Evolutionary conservation across 2,329 filamentous ascomycete genomes (phyloP), one percentile per base, ranked within the genome.

Genomic region (Colletotrichum paranaense): DNA sequence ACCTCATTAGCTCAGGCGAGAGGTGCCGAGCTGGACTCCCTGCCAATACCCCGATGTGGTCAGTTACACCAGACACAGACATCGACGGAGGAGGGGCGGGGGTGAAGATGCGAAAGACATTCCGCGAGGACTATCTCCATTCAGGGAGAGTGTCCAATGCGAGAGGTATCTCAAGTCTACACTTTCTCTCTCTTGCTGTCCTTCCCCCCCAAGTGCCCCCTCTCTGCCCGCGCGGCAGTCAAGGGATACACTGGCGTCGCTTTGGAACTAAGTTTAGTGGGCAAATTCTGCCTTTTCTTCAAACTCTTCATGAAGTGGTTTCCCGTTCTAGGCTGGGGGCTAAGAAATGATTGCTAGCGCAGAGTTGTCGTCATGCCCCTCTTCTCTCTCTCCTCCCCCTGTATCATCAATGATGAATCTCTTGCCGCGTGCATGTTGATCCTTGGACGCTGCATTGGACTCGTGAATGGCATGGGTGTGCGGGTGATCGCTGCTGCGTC

Each of bases 31-130:
- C 26, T 59, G 56, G 42, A 5, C 70, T 71, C 70, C 70, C 70
- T 71, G 62, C 28, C 22, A 60, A 66, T 73, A 70, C 70, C 56
- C 56, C 35, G 46, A 38, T 22, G 28, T 56, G 70, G 67, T 28
- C 42, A 26, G 35, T 66, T 60, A 65, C 67, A 60, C 66, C 14
- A 69, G 59, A 59, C 19, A 57, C 32, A 3, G 19, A 59, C 57
- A 24, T n/a, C 28, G 38, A n/a, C 22, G 28, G 28, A 42, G 42
- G 30, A 14, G 5, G 24, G 30, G 16, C 14, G 42, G 26, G 53
- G 53, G 38, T 69, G 53, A 72, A 70, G 67, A 70, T 56, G 55
- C 56, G 14, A 35, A 28, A 62, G 60, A 62, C 70, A 66, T 16
- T 1, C n/a, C 59, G 46, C 26, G 35, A 73, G 70, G 60, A 56